Conservation (phyloP, 1,139 yeast genomes). For the Pichia sorboxylosa region DNA sequence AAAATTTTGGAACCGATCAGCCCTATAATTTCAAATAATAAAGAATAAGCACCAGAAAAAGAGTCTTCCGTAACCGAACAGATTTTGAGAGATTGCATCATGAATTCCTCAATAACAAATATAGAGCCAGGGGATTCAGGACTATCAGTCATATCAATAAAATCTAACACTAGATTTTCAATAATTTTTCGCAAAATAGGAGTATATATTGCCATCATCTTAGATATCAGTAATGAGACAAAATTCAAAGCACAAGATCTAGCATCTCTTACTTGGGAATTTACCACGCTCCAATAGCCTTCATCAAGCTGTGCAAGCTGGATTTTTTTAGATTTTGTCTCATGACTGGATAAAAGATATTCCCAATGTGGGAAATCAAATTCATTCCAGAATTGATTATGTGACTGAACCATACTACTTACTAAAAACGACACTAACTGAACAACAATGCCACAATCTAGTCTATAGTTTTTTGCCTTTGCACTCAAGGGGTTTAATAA, state of each 20-base stretch:
- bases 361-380: slow-evolving; percentile 18
- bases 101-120: not conserved
- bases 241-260: slow-evolving; percentile 25
- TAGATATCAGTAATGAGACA: slow-evolving; percentile 30
- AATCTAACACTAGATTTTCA: slow-evolving; percentile 45
- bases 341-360: slow-evolving; percentile 6
- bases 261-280: slow-evolving; percentile 7
- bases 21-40: slow-evolving; percentile 46
- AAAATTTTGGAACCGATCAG: slow-evolving; percentile 40
- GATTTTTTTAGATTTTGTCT: slow-evolving; percentile 8
- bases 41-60: slow-evolving; percentile 33
- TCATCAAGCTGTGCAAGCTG: slow-evolving; percentile 9
- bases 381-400: slow-evolving; percentile 22
- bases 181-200: slow-evolving; percentile 31
- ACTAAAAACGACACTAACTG: slow-evolving; percentile 38
- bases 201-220: slow-evolving; percentile 29
- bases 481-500: slow-evolving; percentile 35
- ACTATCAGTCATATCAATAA: slow-evolving; percentile 33
- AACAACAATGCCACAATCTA: slow-evolving; percentile 35
- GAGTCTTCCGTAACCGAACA: slow-evolving; percentile 27
- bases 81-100: slow-evolving; percentile 17
- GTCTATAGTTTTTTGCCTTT: slow-evolving; percentile 32
- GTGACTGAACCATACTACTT: slow-evolving; percentile 34
- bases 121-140: slow-evolving; percentile 53
- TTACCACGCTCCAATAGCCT: slow-evolving; percentile 8